Evolutionary conservation across 2,329 filamentous ascomycete species (phyloP).

Genomic region (Pseudocercospora pini-densiflorae): DNA sequence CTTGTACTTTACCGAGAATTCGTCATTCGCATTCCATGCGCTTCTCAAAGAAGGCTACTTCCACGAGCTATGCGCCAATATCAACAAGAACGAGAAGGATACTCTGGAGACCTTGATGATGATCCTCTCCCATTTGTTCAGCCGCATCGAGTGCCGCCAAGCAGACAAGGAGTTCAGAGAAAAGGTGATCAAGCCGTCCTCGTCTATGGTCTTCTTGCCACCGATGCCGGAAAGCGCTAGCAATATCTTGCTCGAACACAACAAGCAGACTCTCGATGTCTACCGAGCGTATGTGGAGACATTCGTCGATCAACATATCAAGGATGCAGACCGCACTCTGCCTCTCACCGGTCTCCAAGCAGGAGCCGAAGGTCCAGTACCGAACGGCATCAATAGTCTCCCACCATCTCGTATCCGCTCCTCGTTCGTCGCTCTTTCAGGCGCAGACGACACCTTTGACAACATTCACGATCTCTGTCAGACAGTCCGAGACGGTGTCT

Average conservation of each 20-base stretch:
- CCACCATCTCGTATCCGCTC: constrained; percentile 61
- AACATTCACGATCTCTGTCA: constrained; percentile 70
- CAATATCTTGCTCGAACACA: constrained; percentile 64
- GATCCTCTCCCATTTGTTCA: constrained; percentile 73
- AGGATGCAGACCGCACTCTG: constrained; percentile 57
- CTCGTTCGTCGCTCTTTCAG: constrained; percentile 73
- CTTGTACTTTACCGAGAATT: constrained; percentile 77
- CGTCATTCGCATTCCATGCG: constrained; percentile 76
- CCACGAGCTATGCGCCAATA: constrained; percentile 63
- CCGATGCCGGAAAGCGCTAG: constrained; percentile 63
- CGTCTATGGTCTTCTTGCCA: constrained; percentile 70
- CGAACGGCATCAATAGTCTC: constrained; percentile 35
- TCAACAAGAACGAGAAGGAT: constrained; percentile 55
- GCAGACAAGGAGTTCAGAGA: constrained; percentile 54
- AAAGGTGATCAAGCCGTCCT: constrained; percentile 59
- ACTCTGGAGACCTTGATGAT: constrained; percentile 67
- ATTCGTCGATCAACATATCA: constrained; percentile 68
- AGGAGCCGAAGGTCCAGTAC: constrained; percentile 41
- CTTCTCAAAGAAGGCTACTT: constrained; percentile 74
- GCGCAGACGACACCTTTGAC: constrained; percentile 65
- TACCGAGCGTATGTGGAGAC: constrained; percentile 72
- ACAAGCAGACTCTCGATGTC: constrained; percentile 66
- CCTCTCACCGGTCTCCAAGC: constrained; percentile 62
- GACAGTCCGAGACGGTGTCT: constrained; percentile 69
- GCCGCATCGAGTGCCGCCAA: constrained; percentile 58